phyloP scores from a whole-genome alignment of 1,284 basidiomycete genomes.

The Dichomitus squalens region DNA sequence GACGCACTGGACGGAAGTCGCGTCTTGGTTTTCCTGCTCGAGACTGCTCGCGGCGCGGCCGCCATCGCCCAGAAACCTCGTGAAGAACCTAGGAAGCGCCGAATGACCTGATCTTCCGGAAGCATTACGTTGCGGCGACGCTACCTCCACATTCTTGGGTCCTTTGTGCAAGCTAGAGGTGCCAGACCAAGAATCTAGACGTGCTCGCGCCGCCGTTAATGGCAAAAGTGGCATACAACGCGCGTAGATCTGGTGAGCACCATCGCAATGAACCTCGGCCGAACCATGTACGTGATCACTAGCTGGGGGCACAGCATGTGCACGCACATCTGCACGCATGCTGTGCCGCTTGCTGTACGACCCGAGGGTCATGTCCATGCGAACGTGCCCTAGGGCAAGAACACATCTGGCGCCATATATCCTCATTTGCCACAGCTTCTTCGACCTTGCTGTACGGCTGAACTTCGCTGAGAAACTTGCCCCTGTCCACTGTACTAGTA shows the following conservation, averaged over 20 bases:
- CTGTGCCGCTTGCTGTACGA: neutral
- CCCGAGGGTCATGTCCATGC: no score
- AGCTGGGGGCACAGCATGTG: neutral
- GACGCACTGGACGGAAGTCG: neutral
- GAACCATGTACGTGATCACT: neutral
- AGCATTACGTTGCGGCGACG: neutral
- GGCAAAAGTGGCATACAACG: neutral
- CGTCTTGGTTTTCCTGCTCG: constrained; percentile 1
- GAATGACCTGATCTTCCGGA: neutral
- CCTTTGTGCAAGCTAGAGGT: neutral
- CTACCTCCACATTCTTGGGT: neutral
- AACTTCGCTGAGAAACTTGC: no score
- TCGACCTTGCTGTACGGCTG: no score
- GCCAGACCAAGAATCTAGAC: no score
- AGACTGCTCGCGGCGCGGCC: constrained; percentile 13
- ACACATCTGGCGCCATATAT: no score
- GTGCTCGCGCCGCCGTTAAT: no score
- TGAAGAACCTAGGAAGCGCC: constrained; percentile 4
- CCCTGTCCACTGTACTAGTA: no score
- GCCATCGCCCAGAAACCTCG: neutral
- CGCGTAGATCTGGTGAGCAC: neutral
- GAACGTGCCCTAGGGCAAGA: no score
- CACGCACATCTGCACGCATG: neutral
- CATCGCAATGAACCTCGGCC: neutral
- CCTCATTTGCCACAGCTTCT: no score